Conservation (phyloP, 2,329 filamentous ascomycete genomes). For the Pleoardoris graminearum region DNA sequence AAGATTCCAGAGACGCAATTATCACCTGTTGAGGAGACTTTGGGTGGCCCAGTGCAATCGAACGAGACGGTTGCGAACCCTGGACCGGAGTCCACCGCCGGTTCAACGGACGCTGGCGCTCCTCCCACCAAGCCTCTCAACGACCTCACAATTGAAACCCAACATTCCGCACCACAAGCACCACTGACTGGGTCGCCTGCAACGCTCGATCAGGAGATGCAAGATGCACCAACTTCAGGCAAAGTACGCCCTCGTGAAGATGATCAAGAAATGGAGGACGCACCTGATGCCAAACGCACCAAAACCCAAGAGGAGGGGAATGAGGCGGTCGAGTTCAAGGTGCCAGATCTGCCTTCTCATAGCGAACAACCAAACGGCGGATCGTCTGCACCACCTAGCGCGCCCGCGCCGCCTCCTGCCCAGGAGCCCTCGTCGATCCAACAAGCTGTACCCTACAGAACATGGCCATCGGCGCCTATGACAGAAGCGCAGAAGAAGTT, state of each 20-base stretch:
- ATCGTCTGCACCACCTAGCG: constrained; percentile 14
- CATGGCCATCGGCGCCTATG: constrained; percentile 40
- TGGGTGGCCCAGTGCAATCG: neutral
- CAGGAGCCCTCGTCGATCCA: constrained; percentile 38
- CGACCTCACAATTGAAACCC: constrained; percentile 36
- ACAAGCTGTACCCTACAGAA: constrained; percentile 37
- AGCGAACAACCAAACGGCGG: constrained; percentile 36
- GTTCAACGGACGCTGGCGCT: constrained; percentile 15
- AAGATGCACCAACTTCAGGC: constrained; percentile 45
- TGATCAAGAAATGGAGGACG: constrained; percentile 60
- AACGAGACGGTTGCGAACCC: constrained; percentile 36
- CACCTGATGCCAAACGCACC: constrained; percentile 75
- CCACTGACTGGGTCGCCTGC: constrained; percentile 29
- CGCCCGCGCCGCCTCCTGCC: constrained; percentile 33
- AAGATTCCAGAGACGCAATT: constrained; percentile 37
- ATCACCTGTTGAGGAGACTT: constrained; percentile 14
- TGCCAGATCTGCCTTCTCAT: constrained; percentile 46
- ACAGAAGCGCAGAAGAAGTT: constrained; percentile 64
- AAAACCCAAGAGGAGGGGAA: constrained; percentile 62
- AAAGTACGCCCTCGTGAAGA: constrained; percentile 74
- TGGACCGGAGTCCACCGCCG: constrained; percentile 20
- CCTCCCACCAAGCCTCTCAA: constrained; percentile 41
- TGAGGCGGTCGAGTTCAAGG: constrained; percentile 48
- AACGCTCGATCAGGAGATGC: constrained; percentile 40
- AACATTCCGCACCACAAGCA: constrained; percentile 18